phyloP scores from a whole-genome alignment of 2,329 filamentous ascomycete species.

The Colletotrichum musicola region DNA sequence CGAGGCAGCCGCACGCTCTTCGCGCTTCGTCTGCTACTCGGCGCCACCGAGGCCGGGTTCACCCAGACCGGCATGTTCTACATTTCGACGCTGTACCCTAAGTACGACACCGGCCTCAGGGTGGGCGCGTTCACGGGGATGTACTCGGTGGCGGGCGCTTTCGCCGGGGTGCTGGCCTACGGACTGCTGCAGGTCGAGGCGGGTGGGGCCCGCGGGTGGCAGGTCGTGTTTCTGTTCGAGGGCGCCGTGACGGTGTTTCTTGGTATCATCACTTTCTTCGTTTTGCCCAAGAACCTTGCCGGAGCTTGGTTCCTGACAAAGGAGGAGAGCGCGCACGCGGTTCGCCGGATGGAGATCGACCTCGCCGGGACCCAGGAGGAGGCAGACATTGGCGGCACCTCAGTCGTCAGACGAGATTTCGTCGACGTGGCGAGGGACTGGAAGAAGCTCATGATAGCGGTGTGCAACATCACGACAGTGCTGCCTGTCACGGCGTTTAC shows the following conservation, averaged over 20 bases:
- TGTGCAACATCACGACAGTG: constrained; percentile 20
- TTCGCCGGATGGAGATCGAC: constrained; percentile 13
- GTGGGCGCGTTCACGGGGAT: constrained; percentile 40
- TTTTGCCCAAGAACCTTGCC: constrained; percentile 39
- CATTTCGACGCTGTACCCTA: constrained; percentile 41
- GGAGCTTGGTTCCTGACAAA: not conserved
- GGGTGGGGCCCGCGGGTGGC: constrained; percentile 33
- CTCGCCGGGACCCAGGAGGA: constrained; percentile 13
- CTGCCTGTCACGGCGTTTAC: constrained; percentile 20
- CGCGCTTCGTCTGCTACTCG: constrained; percentile 41
- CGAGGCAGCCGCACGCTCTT: constrained; percentile 31
- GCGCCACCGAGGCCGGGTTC: constrained; percentile 41
- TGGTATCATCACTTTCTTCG: constrained; percentile 41
- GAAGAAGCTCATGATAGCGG: constrained; percentile 12
- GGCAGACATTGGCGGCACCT: not conserved
- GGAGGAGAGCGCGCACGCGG: constrained; percentile 4
- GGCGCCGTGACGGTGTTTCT: constrained; percentile 42
- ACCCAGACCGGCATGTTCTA: constrained; percentile 43
- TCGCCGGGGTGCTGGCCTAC: constrained; percentile 43
- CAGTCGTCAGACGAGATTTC: not conserved
- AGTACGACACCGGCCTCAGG: constrained; percentile 39
- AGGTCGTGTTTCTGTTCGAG: constrained; percentile 40
- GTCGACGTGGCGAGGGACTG: constrained; percentile 12
- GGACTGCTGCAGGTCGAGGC: constrained; percentile 29
- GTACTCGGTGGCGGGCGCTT: constrained; percentile 42